Evolutionary conservation across 306 rosid species (phyloP).

Genomic region (Mimosa bimucronata): DNA sequence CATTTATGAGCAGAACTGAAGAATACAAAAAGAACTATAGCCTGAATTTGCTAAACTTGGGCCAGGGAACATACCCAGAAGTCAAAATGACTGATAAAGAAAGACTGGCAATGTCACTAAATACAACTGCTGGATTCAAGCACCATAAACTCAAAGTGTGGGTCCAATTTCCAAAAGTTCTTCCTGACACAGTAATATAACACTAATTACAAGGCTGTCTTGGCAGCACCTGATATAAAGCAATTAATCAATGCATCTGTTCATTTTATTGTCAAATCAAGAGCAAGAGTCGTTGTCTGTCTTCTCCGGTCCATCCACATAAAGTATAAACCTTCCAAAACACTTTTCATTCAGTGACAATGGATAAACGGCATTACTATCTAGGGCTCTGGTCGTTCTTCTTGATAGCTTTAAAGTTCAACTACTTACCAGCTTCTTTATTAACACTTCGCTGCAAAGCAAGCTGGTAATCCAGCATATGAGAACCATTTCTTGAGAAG

Average conservation of each 20-base stretch:
- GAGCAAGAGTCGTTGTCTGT: constrained; percentile 7
- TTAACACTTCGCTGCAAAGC: constrained; percentile 72
- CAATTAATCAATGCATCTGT: constrained; percentile 27
- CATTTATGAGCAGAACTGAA: constrained; percentile 13
- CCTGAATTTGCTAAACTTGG: constrained; percentile 27
- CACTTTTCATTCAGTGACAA: constrained; percentile 16
- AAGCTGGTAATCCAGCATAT: constrained; percentile 87
- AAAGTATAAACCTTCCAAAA: constrained; percentile 19
- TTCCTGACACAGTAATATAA: constrained; percentile 61
- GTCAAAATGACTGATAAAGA: constrained; percentile 89
- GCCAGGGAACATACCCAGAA: constrained; percentile 70
- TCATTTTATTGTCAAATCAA: constrained; percentile 14
- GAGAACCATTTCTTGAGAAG: constrained; percentile 92
- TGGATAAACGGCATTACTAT: constrained; percentile 24
- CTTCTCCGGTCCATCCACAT: constrained; percentile 3
- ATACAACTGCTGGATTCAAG: constrained; percentile 94
- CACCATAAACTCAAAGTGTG: constrained; percentile 91
- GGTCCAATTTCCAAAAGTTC: constrained; percentile 72
- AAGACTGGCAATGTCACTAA: constrained; percentile 83
- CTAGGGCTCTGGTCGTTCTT: constrained; percentile 17
- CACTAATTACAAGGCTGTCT: constrained; percentile 6
- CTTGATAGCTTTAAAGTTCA: constrained; percentile 19
- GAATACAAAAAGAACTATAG: neutral
- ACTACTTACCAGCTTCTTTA: constrained; percentile 73
- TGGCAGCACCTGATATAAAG: constrained; percentile 21